Conservation (phyloP, 2,329 filamentous ascomycete species). For the Paraphaeosphaeria minitans region DNA sequence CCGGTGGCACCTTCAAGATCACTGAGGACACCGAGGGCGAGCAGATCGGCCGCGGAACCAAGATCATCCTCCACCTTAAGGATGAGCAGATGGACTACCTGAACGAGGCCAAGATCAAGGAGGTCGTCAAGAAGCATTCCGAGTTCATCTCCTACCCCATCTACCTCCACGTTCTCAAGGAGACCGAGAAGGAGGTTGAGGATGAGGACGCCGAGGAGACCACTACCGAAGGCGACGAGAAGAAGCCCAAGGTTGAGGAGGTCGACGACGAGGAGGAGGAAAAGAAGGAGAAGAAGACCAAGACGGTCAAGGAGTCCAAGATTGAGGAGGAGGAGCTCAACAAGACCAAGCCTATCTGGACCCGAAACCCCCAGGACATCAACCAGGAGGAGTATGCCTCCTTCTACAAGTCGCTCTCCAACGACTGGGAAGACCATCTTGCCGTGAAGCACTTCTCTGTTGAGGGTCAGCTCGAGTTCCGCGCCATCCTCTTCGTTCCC, state of each 20-base stretch:
- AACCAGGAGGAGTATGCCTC: slow-evolving; percentile 94
- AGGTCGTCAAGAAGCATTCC: slow-evolving; percentile 99
- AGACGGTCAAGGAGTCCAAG: slow-evolving; percentile 99
- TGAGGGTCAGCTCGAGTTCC: slow-evolving; percentile 99
- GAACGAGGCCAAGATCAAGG: slow-evolving; percentile 99
- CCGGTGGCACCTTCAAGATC: slow-evolving; percentile 97
- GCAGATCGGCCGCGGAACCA: slow-evolving; percentile 89
- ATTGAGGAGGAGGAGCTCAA: slow-evolving; percentile 99
- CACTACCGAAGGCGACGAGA: slow-evolving; percentile 68
- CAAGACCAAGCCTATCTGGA: slow-evolving; percentile 99
- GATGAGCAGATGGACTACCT: slow-evolving; percentile 99
- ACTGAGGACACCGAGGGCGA: slow-evolving; percentile 87
- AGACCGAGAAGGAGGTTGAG: slow-evolving; percentile 98
- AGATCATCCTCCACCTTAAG: slow-evolving; percentile 99
- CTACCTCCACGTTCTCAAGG: slow-evolving; percentile 99
- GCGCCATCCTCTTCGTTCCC: slow-evolving; percentile 97
- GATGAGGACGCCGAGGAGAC: slow-evolving; percentile 84
- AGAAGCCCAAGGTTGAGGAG: slow-evolving; percentile 96
- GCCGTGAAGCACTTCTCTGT: slow-evolving; percentile 99
- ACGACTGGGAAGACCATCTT: slow-evolving; percentile 99
- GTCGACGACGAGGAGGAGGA: slow-evolving; percentile 83
- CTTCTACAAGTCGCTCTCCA: slow-evolving; percentile 99
- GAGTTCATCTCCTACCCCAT: slow-evolving; percentile 99
- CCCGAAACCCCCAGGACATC: slow-evolving; percentile 95
- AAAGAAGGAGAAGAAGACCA: slow-evolving; percentile 94